Percentiles rank a stretch among this genome's conserved stretches.
Evolutionary conservation across 352 stramenopile species (phyloP).

Genomic region (Phytopythium ostracodes): DNA sequence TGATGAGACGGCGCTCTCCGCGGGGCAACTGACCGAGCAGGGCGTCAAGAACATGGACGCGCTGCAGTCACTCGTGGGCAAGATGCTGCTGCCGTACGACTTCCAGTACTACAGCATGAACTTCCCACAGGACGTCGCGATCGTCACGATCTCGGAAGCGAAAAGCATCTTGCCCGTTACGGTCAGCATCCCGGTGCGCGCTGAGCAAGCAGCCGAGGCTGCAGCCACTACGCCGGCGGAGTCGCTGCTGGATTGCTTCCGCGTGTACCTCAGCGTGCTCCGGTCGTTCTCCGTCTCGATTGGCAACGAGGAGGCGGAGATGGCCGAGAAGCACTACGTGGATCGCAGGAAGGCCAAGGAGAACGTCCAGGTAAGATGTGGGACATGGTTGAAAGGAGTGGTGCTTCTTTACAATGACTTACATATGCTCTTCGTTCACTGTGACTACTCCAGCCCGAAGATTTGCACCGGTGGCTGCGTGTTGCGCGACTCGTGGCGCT

Average conservation of each 20-base stretch:
- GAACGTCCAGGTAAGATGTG: conserved; percentile 55
- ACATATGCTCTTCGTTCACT: background rate
- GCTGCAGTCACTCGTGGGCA: conserved; percentile 65
- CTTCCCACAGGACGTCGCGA: conserved; percentile 68
- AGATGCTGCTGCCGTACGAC: conserved; percentile 79
- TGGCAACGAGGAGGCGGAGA: conserved; percentile 68
- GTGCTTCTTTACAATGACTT: background rate
- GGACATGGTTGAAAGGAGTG: background rate
- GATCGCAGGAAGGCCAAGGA: conserved; percentile 61
- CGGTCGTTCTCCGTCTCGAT: conserved; percentile 51
- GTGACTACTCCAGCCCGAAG: conserved; percentile 40
- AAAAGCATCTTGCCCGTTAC: conserved; percentile 73
- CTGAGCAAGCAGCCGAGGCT: background rate
- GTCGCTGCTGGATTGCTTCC: conserved; percentile 58
- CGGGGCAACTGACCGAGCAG: conserved; percentile 62
- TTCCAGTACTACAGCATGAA: conserved; percentile 86
- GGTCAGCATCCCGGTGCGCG: conserved; percentile 34
- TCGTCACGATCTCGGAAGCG: conserved; percentile 63
- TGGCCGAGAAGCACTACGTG: conserved; percentile 79
- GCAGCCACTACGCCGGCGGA: conserved; percentile 5
- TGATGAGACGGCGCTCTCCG: conserved; percentile 61
- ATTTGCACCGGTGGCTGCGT: conserved; percentile 75
- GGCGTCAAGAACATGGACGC: conserved; percentile 72
- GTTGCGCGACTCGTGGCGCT: conserved; percentile 66
- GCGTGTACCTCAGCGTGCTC: conserved; percentile 56